Base-by-base conservation (phyloP, 108 stramenopile genomes). In the Pseudonitzschia pungens region DNA sequence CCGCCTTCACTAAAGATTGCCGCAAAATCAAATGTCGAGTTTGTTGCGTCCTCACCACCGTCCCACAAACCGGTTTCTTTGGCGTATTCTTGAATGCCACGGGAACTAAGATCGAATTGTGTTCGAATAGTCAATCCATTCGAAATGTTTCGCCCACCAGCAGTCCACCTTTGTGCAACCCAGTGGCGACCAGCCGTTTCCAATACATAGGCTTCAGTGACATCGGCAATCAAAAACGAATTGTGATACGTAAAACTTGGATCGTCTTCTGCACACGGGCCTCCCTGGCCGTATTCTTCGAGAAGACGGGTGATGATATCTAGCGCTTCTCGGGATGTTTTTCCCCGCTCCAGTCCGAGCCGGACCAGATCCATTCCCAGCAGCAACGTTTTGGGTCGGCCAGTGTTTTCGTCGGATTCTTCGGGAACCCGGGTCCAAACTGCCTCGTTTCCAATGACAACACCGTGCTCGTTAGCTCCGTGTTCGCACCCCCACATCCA, bases 401-500 rank as follows among this genome's bases (percentile, higher is more conserved):
- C 54, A 8, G 41, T 28, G 21, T 43, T 63, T 70, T n/a, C 64
- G 60, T 53, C 67, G 26, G 24, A 33, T 32, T 21, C 69, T 55
- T 27, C 56, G 70, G 16, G 68, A 31, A 10, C 76, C 71, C 36
- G 28, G 21, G 83, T 85, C 76, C 75, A 80, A 0, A 88, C 74
- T 15, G 87, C 87, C 64, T 88, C 87, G 64, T 81, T 81, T 42
- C 87, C 87, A 64, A 83, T 77, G 14, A 83, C 80, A 5, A 88
- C 87, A 10, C 87, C 84, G 66, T 70, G 54, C 53, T 84, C 82
- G 70, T 88, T 88, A 36, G 84, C 76, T 32, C 87, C 87, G 71
- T 78, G 67, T 84, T 83, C 14, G 78, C 78, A 55, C 27, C 87
- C 87, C 69, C 71, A 88, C 82, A 88, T 83, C 87, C 87, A 88